These are phyloP conservation scores for Ophiostoma montium DNA, from an alignment of 2,329 filamentous ascomycete species.

Conservation along the genomic window DNA sequence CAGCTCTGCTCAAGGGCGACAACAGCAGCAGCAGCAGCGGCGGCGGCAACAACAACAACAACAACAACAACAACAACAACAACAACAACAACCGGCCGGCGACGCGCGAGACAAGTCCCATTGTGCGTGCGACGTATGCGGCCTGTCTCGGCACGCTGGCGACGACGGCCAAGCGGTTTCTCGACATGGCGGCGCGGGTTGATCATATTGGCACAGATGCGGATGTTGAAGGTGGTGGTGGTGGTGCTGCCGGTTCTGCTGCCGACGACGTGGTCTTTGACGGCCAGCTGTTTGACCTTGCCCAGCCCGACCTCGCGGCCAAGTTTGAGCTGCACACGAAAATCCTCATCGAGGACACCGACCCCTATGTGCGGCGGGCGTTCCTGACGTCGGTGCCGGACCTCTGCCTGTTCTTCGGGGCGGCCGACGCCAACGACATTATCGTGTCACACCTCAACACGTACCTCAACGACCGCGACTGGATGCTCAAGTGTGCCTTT, in stretches of 20 bases:
- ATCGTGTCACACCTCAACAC: slow-evolving; percentile 92
- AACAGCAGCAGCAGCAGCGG: background rate
- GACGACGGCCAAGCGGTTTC: slow-evolving; percentile 67
- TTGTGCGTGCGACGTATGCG: slow-evolving; percentile 83
- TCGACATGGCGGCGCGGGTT: slow-evolving; percentile 45
- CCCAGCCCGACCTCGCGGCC: slow-evolving; percentile 67
- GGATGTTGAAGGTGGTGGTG: slow-evolving; percentile 16
- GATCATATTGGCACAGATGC: slow-evolving; percentile 5
- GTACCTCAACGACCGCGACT: slow-evolving; percentile 90
- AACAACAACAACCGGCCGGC: background rate
- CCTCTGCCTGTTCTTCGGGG: slow-evolving; percentile 89
- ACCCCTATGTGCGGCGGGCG: slow-evolving; percentile 74
- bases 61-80: background rate
- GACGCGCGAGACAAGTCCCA: slow-evolving; percentile 22
- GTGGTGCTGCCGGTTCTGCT: slow-evolving; percentile 15
- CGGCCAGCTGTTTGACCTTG: slow-evolving; percentile 65
- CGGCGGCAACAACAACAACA: background rate
- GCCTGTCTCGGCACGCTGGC: slow-evolving; percentile 83
- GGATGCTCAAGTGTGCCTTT: slow-evolving; percentile 92
- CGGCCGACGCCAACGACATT: slow-evolving; percentile 86
- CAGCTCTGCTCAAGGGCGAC: slow-evolving; percentile 30
- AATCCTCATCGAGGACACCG: slow-evolving; percentile 70
- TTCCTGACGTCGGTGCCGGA: slow-evolving; percentile 86
- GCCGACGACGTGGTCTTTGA: slow-evolving; percentile 35
- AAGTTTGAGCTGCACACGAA: slow-evolving; percentile 84